These are phyloP conservation scores for Escovopsis sp. DNA, from an alignment of 2,329 filamentous ascomycete species.

Conservation along the genomic window DNA sequence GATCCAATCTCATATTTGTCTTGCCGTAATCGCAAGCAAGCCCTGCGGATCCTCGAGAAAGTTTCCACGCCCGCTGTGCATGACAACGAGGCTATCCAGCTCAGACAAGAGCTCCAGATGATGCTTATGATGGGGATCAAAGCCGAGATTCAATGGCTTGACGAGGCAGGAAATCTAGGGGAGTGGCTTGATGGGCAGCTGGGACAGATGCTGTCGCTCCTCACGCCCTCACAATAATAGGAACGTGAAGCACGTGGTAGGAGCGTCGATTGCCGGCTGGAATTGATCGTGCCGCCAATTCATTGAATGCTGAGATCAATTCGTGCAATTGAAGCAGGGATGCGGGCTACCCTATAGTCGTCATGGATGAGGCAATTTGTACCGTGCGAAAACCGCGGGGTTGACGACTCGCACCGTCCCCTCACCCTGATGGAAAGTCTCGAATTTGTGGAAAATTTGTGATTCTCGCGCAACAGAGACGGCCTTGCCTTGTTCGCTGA, in stretches of 20 bases:
- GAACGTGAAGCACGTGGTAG: too few relatives aligned
- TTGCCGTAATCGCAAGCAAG: constrained; percentile 41
- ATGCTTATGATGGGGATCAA: constrained; percentile 66
- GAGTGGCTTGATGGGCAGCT: constrained; percentile 35
- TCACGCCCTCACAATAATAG: background rate
- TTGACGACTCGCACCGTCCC: constrained; percentile 21
- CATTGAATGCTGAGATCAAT: too few relatives aligned
- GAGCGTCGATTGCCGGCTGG: too few relatives aligned
- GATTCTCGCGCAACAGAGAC: background rate
- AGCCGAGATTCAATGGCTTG: constrained; percentile 61
- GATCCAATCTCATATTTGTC: constrained; percentile 29
- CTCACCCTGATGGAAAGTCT: constrained; percentile 14
- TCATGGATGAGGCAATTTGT: background rate
- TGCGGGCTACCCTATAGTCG: background rate
- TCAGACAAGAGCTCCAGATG: constrained; percentile 45
- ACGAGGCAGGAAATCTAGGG: constrained; percentile 36
- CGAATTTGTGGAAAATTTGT: constrained; percentile 16
- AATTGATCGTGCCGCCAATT: too few relatives aligned
- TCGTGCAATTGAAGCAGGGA: too few relatives aligned
- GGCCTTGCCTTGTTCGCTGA: background rate
- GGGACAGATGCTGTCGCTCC: constrained; percentile 1
- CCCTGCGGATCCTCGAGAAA: constrained; percentile 35
- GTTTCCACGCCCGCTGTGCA: constrained; percentile 15
- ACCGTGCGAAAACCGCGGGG: constrained; percentile 24
- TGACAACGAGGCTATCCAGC: constrained; percentile 20